phyloP scores from a whole-genome alignment of 768 basidiomycete species.

The Leucogyrophana mollusca region DNA sequence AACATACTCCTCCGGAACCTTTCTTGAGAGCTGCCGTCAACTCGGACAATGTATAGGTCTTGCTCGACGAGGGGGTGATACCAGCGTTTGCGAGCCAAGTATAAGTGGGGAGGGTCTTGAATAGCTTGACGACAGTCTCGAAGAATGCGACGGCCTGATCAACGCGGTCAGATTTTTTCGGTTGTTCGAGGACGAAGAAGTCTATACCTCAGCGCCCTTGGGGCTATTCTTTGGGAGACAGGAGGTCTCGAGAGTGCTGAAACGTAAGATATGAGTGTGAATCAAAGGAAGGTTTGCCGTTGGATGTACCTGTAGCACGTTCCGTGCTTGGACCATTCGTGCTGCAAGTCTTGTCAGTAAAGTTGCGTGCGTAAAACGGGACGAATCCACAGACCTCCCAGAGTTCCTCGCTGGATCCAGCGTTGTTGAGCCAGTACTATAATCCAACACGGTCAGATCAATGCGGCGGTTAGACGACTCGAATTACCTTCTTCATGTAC shows the following conservation, averaged over 20 bases:
- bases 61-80: constrained; percentile 62
- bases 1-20: constrained; percentile 47
- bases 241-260: constrained; percentile 54
- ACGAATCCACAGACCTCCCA: constrained; percentile 53
- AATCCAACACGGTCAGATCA: too few species aligned
- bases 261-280: neutral
- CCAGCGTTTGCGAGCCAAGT: constrained; percentile 68
- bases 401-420: constrained; percentile 59
- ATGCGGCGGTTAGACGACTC: too few species aligned
- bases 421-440: constrained; percentile 61
- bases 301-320: constrained; percentile 40
- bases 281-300: neutral
- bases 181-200: neutral
- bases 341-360: constrained; percentile 32
- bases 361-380: neutral
- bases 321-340: constrained; percentile 73
- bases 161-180: neutral
- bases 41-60: constrained; percentile 56
- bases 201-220: constrained; percentile 55
- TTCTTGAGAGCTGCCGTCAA: constrained; percentile 54
- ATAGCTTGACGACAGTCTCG: constrained; percentile 53
- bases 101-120: constrained; percentile 72
- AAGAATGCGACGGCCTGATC: constrained; percentile 67
- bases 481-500: constrained; percentile 51
- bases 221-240: constrained; percentile 63